These are phyloP conservation scores for Pseudogymnoascus sp. DNA, from an alignment of 2,329 filamentous ascomycete genomes.

Conservation along the genomic window DNA sequence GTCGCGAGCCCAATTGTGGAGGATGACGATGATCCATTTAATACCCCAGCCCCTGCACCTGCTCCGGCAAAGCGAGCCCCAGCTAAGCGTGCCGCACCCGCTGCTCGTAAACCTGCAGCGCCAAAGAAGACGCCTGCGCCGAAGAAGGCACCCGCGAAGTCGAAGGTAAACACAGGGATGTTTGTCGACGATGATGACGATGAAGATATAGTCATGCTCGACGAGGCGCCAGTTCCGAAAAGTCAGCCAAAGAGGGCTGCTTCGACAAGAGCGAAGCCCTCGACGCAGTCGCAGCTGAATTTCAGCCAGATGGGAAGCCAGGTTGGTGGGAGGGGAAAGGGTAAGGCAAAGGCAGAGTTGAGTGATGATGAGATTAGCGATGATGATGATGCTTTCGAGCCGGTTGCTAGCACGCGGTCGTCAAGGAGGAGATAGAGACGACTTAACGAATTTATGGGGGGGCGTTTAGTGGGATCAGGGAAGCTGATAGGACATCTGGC, in stretches of 20 bases:
- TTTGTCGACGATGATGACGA: constrained; percentile 39
- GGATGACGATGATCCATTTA: constrained; percentile 45
- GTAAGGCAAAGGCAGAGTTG: constrained; percentile 45
- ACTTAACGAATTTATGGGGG: not conserved
- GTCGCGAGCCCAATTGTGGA: constrained; percentile 39
- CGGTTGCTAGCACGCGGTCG: not conserved
- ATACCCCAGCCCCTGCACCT: constrained; percentile 32
- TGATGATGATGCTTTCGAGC: constrained; percentile 51
- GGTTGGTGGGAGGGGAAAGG: constrained; percentile 32
- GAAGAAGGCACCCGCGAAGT: constrained; percentile 31
- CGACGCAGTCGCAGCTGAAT: constrained; percentile 42
- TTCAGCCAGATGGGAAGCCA: constrained; percentile 36
- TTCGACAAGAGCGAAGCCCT: constrained; percentile 24
- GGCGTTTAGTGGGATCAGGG: not conserved
- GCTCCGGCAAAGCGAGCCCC: constrained; percentile 33
- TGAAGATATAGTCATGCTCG: constrained; percentile 47
- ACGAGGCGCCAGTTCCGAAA: constrained; percentile 37
- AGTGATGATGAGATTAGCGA: constrained; percentile 61
- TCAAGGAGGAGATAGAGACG: not conserved
- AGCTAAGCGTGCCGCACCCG: constrained; percentile 30
- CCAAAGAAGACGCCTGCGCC: constrained; percentile 28
- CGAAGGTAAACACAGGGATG: constrained; percentile 32
- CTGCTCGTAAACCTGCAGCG: constrained; percentile 30
- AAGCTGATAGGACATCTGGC: not conserved
- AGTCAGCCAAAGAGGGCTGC: constrained; percentile 24